These are phyloP conservation scores for Penicillium sp. DNA, from an alignment of 2,329 filamentous ascomycete genomes.

Conservation along the genomic window DNA sequence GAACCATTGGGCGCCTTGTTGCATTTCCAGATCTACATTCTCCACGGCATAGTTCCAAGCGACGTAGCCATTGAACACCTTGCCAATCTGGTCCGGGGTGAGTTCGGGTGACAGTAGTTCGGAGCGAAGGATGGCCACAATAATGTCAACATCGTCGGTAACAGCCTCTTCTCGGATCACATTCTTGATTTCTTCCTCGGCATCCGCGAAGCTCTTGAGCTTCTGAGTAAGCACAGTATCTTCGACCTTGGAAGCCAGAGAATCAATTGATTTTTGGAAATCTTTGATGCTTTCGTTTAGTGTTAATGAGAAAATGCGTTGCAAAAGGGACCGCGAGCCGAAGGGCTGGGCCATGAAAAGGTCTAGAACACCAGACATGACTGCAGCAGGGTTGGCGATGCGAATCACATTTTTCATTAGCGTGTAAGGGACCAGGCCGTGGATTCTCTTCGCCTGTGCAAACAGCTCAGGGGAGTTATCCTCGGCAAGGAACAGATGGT, in stretches of 20 bases:
- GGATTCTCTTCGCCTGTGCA: conserved; percentile 88
- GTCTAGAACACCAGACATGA: conserved; percentile 94
- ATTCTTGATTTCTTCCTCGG: conserved; percentile 72
- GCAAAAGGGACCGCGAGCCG: conserved; percentile 82
- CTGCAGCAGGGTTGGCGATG: conserved; percentile 91
- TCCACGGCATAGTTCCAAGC: conserved; percentile 95
- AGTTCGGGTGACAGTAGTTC: conserved; percentile 73
- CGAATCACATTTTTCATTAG: conserved; percentile 95
- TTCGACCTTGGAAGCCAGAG: conserved; percentile 72
- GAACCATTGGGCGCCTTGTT: conserved; percentile 86
- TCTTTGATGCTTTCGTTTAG: conserved; percentile 84
- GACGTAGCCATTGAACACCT: conserved; percentile 90
- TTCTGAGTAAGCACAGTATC: conserved; percentile 78
- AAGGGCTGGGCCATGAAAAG: conserved; percentile 96
- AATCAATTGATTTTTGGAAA: conserved; percentile 84
- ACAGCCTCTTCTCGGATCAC: conserved; percentile 71
- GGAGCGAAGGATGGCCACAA: conserved; percentile 80
- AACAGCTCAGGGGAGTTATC: conserved; percentile 97
- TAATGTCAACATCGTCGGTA: conserved; percentile 73
- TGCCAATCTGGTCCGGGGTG: conserved; percentile 71
- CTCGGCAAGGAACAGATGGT: conserved; percentile 94
- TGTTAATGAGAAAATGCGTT: conserved; percentile 90
- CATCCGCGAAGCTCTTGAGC: conserved; percentile 74
- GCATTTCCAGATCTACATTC: conserved; percentile 80
- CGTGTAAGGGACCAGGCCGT: conserved; percentile 90